Evolutionary conservation across 2,329 filamentous ascomycete genomes (phyloP), one percentile per base, ranked within the genome.

Genomic region (Monosporascus ibericus): DNA sequence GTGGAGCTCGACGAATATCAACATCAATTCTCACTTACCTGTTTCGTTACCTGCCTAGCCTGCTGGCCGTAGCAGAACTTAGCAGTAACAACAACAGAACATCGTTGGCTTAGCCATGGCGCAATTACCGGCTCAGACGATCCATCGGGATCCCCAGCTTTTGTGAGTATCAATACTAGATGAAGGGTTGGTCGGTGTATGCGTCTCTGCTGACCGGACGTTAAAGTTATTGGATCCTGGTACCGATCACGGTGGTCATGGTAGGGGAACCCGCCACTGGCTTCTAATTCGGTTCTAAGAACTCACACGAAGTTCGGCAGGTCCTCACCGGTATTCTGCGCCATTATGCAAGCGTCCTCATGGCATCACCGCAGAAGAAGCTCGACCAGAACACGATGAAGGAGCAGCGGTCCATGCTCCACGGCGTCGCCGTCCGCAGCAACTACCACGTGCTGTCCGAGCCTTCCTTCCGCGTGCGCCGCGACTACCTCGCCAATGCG

Each of bases 221-320:
- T 55, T 51, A 65, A 53, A 99, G 94, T 76, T 97, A 96, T 80
- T 99, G 94, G 94, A 99, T 99, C 73, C 80, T 99, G 55, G 86
- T 96, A 58, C 94, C 94, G 57, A 99, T 99, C 71, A 96, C 92
- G 47, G 80, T 96, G 64, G 94, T 99, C 68, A 99, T 99, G 95
- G 86, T 89, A 59, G 34, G 54, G 36, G 24, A 48, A 14, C 30
- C 2, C 9, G 11, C 30, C 5, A 4, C 9, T 11, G 30, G 4
- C 30, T 34, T 34, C 30, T 34, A 34, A 34, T 14, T 5, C 30
- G 30, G 9, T 34, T 34, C 11, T 11, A 14, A 5, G 30, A 9
- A 11, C 30, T 34, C 30, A 34, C 30, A 34, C 30, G 5, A 9
- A 2, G 5, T 24, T 1, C 15, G 25, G 18, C 59, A 89, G 87